Percentiles rank a stretch among this genome's conserved stretches.
phyloP scores from a whole-genome alignment of 2,329 filamentous ascomycete species.

The Microascus cirrosus region DNA sequence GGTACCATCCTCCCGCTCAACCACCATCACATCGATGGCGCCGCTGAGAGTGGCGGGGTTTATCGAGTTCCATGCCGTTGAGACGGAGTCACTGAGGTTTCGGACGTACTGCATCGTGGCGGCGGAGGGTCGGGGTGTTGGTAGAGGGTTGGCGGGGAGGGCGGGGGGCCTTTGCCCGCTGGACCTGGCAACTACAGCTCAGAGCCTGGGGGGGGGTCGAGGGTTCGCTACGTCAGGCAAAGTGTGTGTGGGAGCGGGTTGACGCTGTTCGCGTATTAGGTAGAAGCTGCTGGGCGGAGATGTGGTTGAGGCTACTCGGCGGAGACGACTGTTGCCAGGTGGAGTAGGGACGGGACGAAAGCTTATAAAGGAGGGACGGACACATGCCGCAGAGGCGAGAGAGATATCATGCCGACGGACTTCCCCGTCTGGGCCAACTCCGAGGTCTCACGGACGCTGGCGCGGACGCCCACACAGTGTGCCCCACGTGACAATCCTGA shows the following conservation, averaged over 20 bases:
- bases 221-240: not conserved
- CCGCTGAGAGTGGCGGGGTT: slow-evolving; percentile 95
- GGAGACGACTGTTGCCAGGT: not conserved
- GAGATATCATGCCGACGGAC: too few relatives aligned
- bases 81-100: slow-evolving; percentile 88
- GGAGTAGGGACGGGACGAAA: too few relatives aligned
- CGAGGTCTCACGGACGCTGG: too few relatives aligned
- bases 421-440: too few relatives aligned
- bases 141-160: not conserved
- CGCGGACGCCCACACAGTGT: too few relatives aligned
- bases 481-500: too few relatives aligned
- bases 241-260: not conserved
- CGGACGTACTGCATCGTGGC: slow-evolving; percentile 90
- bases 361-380: too few relatives aligned
- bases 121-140: not conserved
- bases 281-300: not conserved
- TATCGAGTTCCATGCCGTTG: slow-evolving; percentile 98
- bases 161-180: not conserved
- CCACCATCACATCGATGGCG: slow-evolving; percentile 97
- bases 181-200: not conserved
- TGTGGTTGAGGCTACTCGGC: not conserved
- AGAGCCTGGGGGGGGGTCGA: not conserved
- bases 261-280: not conserved
- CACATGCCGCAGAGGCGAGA: too few relatives aligned
- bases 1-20: slow-evolving; percentile 85